Evolutionary conservation across 192 early-diverging fungal genomes (phyloP), one percentile per base, ranked within the genome.

Genomic region (Coemansia sp.): DNA sequence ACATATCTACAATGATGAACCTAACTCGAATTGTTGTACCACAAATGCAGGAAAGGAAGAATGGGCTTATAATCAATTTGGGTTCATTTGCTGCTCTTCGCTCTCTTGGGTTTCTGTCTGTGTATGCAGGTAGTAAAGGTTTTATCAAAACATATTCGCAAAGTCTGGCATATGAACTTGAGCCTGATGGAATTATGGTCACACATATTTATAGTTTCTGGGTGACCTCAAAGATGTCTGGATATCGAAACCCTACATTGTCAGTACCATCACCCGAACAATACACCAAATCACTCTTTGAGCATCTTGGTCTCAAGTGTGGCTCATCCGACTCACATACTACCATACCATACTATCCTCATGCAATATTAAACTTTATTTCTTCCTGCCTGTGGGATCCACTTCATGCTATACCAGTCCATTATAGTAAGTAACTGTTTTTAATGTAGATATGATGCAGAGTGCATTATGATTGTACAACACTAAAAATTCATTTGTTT

Each of bases 41-140:
- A 6, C 82, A 88, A 51, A 93, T 96, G 93, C 69, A 88, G 68
- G 11, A 77, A 48, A 85, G 86, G 16, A 87, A 89, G 65, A 80
- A 77, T 51, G 94, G 95, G 21, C 83, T 94, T 62, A 92, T 98
- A 62, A 86, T 98, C 73, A 98, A 98, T 74, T 67, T 94, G 62
- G 94, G 96, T 13, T 95, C 93, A 42, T 92, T 95, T 68, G 86
- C 92, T 66, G 94, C 93, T 26, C 80, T 89, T 22, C 84, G 93
- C 41, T 90, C 94, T 10, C 85, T 90, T 19, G 92, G 91, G 52
- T 88, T 88, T 66, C 77, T 98, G 40, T 91, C 93, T 41, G 92
- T 92, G 15, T 98, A 98, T 82, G 93, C 92, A 60, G 94, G 88
- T 41, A 89, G 91, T 42, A 98, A 98, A 73, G 86, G 93, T 3